Evolutionary conservation across 148 eudicot genomes (phyloP).

Genomic region (Silene uniflora): DNA sequence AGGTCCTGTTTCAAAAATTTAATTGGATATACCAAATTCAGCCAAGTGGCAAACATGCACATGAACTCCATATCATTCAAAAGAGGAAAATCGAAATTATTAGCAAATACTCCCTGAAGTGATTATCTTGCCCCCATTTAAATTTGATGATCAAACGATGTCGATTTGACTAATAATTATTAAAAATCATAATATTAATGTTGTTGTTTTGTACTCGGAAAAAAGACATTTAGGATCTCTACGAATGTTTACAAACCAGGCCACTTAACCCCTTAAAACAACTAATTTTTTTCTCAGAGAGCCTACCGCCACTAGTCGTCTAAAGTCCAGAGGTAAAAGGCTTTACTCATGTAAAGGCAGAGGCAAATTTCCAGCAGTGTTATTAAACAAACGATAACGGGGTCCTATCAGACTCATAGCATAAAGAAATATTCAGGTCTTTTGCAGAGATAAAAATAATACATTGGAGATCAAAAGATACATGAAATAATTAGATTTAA

Average conservation of each 20-base stretch:
- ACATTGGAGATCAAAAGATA: not conserved
- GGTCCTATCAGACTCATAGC: not conserved
- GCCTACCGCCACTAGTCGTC: not conserved
- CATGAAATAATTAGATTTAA: not conserved
- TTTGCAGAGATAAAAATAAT: not conserved
- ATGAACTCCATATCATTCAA: not conserved
- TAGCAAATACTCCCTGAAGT: not conserved
- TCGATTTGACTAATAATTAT: too few species aligned
- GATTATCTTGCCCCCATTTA: too few species aligned
- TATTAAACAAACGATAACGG: not conserved
- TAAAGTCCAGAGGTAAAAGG: not conserved
- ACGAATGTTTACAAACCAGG: not conserved
- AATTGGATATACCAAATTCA: not conserved
- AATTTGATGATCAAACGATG: too few species aligned
- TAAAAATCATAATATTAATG: too few species aligned
- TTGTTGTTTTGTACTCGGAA: too few species aligned
- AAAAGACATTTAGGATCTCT: too few species aligned
- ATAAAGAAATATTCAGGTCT: not conserved
- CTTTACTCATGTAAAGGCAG: not conserved
- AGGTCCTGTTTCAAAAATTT: slow-evolving; percentile 35
- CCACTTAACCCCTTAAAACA: not conserved
- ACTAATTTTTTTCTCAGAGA: not conserved
- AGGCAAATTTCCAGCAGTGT: not conserved
- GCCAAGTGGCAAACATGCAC: not conserved
- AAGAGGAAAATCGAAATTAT: not conserved